Evolutionary conservation across 495 filamentous ascomycete species (phyloP).

Genomic region (Usnea hakonensis): DNA sequence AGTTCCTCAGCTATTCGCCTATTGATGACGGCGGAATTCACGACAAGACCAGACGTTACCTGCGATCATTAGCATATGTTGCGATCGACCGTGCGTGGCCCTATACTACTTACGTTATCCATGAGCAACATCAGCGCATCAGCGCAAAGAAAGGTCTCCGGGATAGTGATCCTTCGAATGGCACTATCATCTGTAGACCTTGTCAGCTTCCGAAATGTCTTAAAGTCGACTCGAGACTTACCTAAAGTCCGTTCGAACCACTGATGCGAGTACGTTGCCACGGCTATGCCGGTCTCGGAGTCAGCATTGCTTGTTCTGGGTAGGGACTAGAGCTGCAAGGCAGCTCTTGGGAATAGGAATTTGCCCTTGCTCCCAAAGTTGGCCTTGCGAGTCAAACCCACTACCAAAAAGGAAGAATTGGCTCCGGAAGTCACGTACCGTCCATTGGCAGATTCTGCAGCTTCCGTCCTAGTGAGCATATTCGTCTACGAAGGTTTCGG

Average conservation of each 20-base stretch:
- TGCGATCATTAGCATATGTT: not conserved
- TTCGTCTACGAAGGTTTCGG: constrained; percentile 40
- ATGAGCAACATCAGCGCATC: constrained; percentile 74
- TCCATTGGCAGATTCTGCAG: constrained; percentile 59
- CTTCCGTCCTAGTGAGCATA: constrained; percentile 67
- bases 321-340: no score
- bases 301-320: no score
- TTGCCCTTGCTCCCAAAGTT: no score
- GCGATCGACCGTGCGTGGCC: not conserved
- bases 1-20: constrained; percentile 66
- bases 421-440: no score
- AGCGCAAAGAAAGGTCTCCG: constrained; percentile 73
- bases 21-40: constrained; percentile 74
- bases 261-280: not conserved
- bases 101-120: constrained; percentile 76
- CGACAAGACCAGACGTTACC: constrained; percentile 70
- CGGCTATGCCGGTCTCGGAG: no score
- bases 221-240: not conserved
- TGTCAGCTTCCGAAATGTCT: not conserved
- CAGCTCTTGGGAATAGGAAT: no score
- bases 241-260: constrained; percentile 6
- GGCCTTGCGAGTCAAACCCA: no score
- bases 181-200: constrained; percentile 43
- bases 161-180: constrained; percentile 63
- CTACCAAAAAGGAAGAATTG: no score